A percentile compares a stretch with the other conserved stretches of the same genome.
Conservation (phyloP, 2,329 filamentous ascomycete species). For the Diaporthe eres region DNA sequence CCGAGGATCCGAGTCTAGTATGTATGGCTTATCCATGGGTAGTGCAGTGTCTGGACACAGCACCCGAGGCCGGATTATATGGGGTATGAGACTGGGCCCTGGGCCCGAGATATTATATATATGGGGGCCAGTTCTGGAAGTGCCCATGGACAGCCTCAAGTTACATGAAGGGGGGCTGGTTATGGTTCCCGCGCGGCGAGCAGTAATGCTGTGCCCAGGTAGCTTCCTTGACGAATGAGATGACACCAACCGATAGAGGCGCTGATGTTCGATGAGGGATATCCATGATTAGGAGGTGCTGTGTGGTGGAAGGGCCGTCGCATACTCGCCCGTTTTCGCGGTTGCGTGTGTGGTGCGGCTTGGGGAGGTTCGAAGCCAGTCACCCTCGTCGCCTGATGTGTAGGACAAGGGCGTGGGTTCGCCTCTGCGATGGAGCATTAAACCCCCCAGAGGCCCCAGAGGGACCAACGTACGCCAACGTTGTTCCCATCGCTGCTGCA, state of each 20-base stretch:
- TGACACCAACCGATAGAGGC: neutral
- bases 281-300: neutral
- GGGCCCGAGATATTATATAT: neutral
- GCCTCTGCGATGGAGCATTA: neutral
- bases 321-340: neutral
- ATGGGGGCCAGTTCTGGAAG: neutral
- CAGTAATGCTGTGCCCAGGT: neutral
- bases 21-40: neutral
- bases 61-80: constrained; percentile 10
- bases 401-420: constrained; percentile 14
- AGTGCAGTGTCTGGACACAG: neutral
- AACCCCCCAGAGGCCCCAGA: neutral
- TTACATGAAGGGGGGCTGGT: constrained; percentile 7
- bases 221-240: neutral
- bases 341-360: neutral
- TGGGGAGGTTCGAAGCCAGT: neutral
- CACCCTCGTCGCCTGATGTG: neutral
- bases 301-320: neutral
- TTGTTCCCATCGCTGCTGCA: neutral
- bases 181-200: constrained; percentile 14
- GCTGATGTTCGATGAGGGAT: neutral
- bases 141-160: neutral
- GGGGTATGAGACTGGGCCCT: neutral
- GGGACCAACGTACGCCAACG: neutral
- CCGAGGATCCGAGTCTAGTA: neutral